Evolutionary conservation across 257 asterid genomes (phyloP), one percentile per base, ranked within the genome.

Genomic region (Petrea volubilis): DNA sequence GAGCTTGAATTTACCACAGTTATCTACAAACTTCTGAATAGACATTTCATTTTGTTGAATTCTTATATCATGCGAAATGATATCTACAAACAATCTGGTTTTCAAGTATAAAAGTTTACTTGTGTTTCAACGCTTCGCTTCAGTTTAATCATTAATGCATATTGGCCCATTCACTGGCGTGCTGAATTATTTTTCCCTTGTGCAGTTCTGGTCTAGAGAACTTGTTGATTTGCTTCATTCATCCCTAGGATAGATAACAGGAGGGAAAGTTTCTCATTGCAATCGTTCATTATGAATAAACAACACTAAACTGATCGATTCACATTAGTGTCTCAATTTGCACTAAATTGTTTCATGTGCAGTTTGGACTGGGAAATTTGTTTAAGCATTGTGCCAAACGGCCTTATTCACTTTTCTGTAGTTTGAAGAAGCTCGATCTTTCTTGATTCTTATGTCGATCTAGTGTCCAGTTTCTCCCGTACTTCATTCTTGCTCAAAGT

Each of bases 1-100:
- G 20, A 9, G 21, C 11, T 25, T 11, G 51, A 14, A 17, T 6
- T 43, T 64, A 44, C 47, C 33, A 14, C 23, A 28, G 15, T 28
- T 50, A 25, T 56, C n/a, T 49, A 38, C 61, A 38, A 21, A 29
- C 47, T 28, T 23, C 10, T 41, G 5, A 38, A 41, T 73, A 44
- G 62, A 46, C 53, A 52, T 44, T 34, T n/a, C 10, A 29, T 58
- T 9, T 18, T 60, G 57, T 24, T 49, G 18, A 17, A 14, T 11
- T 63, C 49, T 53, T 38, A 47, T 52, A 34, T 18, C 29, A 55
- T 70, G 57, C 59, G n/a, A 52, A 74, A 4, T 72, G 25, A 63
- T 41, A 34, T 33, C 25, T 21, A 27, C 14, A 49, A 33, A 25
- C 20, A 43, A 6, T 58, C 34, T 31, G 50, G 33, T 43, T 6